Evolutionary conservation across 2,329 filamentous ascomycete genomes (phyloP).

Genomic region (Stagonosporopsis vannaccii): DNA sequence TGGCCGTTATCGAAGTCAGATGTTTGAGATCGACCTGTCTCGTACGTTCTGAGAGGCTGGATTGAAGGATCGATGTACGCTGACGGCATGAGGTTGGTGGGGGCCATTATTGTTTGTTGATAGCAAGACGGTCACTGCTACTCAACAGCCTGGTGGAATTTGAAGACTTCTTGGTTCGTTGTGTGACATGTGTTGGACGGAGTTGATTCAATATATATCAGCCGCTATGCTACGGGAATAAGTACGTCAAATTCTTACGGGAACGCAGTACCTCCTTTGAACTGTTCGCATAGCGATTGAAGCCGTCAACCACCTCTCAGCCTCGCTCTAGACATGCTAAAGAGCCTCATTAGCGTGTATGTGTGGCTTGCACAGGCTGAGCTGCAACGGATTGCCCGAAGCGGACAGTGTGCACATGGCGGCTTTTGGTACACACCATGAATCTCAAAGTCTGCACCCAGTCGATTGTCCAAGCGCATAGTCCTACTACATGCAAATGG

Average conservation of each 20-base stretch:
- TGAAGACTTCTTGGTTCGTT: neutral
- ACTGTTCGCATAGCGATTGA: slow-evolving; percentile 4
- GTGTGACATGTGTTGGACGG: neutral
- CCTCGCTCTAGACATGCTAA: neutral
- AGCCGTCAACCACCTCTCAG: slow-evolving; percentile 10
- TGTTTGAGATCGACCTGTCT: neutral
- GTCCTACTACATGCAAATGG: slow-evolving; percentile 1
- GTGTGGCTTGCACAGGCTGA: slow-evolving; percentile 10
- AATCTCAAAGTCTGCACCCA: slow-evolving; percentile 1
- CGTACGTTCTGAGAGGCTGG: neutral
- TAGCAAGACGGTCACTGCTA: neutral
- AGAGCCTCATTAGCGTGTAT: neutral
- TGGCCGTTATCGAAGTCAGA: neutral
- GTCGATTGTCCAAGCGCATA: slow-evolving; percentile 1
- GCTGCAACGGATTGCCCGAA: slow-evolving; percentile 9
- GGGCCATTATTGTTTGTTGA: neutral
- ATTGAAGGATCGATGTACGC: neutral
- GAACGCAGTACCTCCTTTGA: slow-evolving; percentile 11
- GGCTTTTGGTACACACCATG: neutral
- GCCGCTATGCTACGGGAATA: neutral
- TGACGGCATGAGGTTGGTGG: slow-evolving; percentile 9
- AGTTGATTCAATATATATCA: slow-evolving; percentile 6
- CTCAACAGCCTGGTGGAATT: neutral
- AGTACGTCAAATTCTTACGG: slow-evolving; percentile 4
- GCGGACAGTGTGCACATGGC: slow-evolving; percentile 2